Evolutionary conservation across 2,329 filamentous ascomycete species (phyloP), one percentile per base, ranked within the genome.

Genomic region (Colletotrichum camelliae): DNA sequence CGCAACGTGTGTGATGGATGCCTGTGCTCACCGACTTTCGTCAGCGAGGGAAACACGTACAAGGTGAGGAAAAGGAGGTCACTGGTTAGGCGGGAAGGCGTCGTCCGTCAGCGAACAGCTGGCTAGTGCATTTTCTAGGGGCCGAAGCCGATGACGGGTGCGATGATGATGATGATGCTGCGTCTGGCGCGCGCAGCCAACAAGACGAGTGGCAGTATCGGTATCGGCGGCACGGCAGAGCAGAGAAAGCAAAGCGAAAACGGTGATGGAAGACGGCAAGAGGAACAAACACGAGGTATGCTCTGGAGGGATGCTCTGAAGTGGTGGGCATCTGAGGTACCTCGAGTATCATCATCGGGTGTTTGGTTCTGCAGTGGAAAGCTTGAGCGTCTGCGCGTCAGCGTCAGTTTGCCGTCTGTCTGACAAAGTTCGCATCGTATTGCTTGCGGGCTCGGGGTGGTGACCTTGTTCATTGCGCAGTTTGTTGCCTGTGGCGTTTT

Each of bases 21-120:
- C 43, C 58, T 35, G 64, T 73, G 58, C 67, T 73, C 57, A 68
- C 70, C 64, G 64, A 73, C 57, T 67, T 67, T 73, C 29, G 43
- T 76, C 64, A 69, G 48, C 74, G 21, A 65, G 43, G 43, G 37
- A 68, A 74, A 18, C 69, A 61, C 24, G 37, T 27, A 13, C 13
- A 52, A n/a, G 18, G 24, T 18, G 31, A 27, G n/a, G 31, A 55
- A 37, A n/a, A 68, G 29, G 24, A 33, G 37, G 57, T 68, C 64
- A 33, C 37, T 21, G 70, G 62, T 57, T 31, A n/a, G 39, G 43
- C 29, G 37, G 72, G 72, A 67, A 61, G 61, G 21, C 57, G 39
- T 35, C 57, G 70, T 64, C 70, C 58, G 62, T 58, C 69, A 68
- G 69, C 43, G 35, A 48, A 68, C 62, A 73, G 73, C 69, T 75